Evolutionary conservation across 2,329 filamentous ascomycete species (phyloP), one percentile per base, ranked within the genome.

Genomic region (Emydomyces testavorans): DNA sequence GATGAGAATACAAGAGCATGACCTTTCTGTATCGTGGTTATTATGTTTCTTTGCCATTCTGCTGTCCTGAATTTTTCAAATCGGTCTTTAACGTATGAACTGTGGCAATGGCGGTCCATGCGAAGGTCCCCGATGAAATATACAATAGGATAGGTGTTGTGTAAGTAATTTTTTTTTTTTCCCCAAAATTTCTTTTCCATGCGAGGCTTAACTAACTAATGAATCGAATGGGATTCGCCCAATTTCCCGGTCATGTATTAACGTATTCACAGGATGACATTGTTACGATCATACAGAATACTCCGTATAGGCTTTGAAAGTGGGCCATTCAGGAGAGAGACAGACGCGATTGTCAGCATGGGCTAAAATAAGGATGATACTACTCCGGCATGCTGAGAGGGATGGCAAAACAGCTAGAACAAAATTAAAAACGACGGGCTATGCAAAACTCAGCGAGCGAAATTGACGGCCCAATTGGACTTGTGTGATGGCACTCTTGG

Each of bases 371-470:
- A 29, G 32, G 23, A 34, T 35, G 36, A 1, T 43, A 31, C 39
- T 20, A 37, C 18, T 43, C 38, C 46, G 36, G 16, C 11, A 43
- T 13, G 10, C 31, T n/a, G 31, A 24, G 24, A 36, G 32, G 16
- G 43, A 43, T 40, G 21, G 38, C 46, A 52, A 46, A 47, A 50
- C 42, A 50, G 40, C 43, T 48, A 31, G 43, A 46, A 52, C 24
- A 50, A 48, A 15, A 34, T 48, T 26, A 50, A 48, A 50, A 50
- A 42, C 48, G 48, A 42, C 47, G 50, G 50, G 49, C 48, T 52
- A 44, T 52, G 50, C 48, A 50, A 52, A 37, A 18, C 34, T 47
- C 49, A 21, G 45, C 44, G 24, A 46, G 34, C 43, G 11, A 38
- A 49, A 46, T 36, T 29, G 8, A 8, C 21, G n/a, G 32, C 23